A percentile compares a stretch with the other conserved stretches of the same genome.
Conservation (phyloP, 1,284 basidiomycete genomes). For the Heterobasidion irregulare region DNA sequence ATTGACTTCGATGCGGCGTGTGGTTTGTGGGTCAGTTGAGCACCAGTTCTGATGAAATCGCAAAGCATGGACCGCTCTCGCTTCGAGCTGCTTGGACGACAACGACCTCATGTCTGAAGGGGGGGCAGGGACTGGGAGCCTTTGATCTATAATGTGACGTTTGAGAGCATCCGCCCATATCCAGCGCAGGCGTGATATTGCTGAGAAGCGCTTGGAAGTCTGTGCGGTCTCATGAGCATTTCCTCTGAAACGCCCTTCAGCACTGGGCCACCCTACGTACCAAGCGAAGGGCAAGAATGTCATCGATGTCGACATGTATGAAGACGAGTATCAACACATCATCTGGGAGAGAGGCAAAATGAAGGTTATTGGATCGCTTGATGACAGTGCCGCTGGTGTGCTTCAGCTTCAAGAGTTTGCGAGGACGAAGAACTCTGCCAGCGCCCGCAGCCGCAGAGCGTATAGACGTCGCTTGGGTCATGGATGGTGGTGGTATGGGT, state of each 20-base stretch:
- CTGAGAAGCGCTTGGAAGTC: conserved; percentile 23
- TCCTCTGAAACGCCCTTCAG: not conserved
- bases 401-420: not conserved
- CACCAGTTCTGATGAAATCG: conserved; percentile 29
- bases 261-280: conserved; percentile 14
- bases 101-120: conserved; percentile 19
- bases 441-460: not conserved
- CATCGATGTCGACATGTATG: conserved; percentile 22
- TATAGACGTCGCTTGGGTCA: not conserved
- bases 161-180: conserved; percentile 28
- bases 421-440: not conserved
- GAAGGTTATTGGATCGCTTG: not conserved
- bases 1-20: conserved; percentile 19
- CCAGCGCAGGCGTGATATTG: conserved; percentile 26
- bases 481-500: not conserved
- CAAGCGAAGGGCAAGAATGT: conserved; percentile 26
- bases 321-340: conserved; percentile 27
- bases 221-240: conserved; percentile 6
- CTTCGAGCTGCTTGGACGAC: conserved; percentile 26
- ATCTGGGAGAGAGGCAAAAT: conserved; percentile 20
- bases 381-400: not conserved
- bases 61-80: conserved; percentile 25
- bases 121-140: conserved; percentile 24
- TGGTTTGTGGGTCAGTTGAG: conserved; percentile 18
- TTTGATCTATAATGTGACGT: conserved; percentile 23